Conservation (phyloP, 768 basidiomycete species). For the Rhodotorula graminis region DNA sequence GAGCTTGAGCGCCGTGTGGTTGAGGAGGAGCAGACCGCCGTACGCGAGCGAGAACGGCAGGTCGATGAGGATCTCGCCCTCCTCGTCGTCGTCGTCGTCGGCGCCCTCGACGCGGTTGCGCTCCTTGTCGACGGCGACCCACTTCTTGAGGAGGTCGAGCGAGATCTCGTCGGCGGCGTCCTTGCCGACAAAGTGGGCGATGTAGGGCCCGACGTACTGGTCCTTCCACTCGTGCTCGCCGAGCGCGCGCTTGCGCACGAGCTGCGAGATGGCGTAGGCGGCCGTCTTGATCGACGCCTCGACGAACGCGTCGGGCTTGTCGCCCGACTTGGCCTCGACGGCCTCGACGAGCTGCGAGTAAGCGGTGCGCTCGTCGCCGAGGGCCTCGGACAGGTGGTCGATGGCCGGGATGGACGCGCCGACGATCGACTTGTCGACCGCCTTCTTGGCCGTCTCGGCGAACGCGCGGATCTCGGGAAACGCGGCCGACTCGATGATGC, state of each 20-base stretch:
- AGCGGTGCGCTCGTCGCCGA: slow-evolving; percentile 37
- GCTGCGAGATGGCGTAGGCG: slow-evolving; percentile 69
- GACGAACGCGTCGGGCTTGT: slow-evolving; percentile 53
- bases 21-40: slow-evolving; percentile 85
- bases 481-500: slow-evolving; percentile 81
- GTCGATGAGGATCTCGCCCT: slow-evolving; percentile 83
- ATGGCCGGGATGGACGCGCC: slow-evolving; percentile 52
- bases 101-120: slow-evolving; percentile 48
- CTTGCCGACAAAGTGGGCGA: slow-evolving; percentile 61
- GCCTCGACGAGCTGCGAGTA: slow-evolving; percentile 27
- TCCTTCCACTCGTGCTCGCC: slow-evolving; percentile 47
- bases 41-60: slow-evolving; percentile 94
- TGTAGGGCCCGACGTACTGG: slow-evolving; percentile 66
- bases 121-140: slow-evolving; percentile 66
- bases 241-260: slow-evolving; percentile 55
- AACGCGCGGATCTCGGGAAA: slow-evolving; percentile 99
- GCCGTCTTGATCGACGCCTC: slow-evolving; percentile 63
- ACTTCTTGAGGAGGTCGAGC: slow-evolving; percentile 65
- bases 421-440: slow-evolving; percentile 51
- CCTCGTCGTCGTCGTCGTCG: slow-evolving; percentile 56
- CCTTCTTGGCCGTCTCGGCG: slow-evolving; percentile 72
- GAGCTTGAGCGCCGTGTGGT: slow-evolving; percentile 84
- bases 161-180: slow-evolving; percentile 50
- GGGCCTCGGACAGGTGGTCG: slow-evolving; percentile 54
- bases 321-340: slow-evolving; percentile 33